Conservation (phyloP, 805 yeast species). For the Suhomyces prunicola region DNA sequence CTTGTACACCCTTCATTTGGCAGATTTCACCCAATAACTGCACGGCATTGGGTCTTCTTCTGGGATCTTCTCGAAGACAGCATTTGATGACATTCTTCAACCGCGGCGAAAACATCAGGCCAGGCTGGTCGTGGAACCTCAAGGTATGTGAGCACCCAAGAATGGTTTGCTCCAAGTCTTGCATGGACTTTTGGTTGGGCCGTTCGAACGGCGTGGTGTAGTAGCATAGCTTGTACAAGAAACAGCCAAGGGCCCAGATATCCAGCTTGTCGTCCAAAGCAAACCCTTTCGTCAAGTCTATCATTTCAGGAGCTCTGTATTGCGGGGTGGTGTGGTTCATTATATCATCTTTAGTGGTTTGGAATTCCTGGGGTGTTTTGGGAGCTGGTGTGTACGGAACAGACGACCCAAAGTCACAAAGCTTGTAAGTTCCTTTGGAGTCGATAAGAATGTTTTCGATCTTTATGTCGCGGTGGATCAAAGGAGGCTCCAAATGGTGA, state of each 20-base stretch:
- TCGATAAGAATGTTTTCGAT: constrained; percentile 76
- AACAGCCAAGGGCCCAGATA: constrained; percentile 82
- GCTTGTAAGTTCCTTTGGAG: constrained; percentile 54
- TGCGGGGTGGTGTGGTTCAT: constrained; percentile 83
- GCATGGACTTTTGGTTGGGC: constrained; percentile 32
- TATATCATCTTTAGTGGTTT: constrained; percentile 61
- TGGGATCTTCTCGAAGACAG: constrained; percentile 62
- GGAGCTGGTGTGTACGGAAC: constrained; percentile 65
- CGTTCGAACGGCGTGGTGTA: constrained; percentile 81
- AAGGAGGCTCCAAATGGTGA: constrained; percentile 69
- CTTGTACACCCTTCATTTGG: constrained; percentile 50
- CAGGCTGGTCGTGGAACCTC: constrained; percentile 43
- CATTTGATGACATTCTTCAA: constrained; percentile 62
- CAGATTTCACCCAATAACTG: constrained; percentile 70
- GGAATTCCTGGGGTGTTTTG: constrained; percentile 55
- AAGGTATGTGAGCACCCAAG: constrained; percentile 52
- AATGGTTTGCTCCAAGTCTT: constrained; percentile 56
- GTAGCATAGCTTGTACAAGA: constrained; percentile 72
- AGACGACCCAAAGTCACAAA: constrained; percentile 84
- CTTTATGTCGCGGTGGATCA: constrained; percentile 77
- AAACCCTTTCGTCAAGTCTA: constrained; percentile 62
- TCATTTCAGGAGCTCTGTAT: constrained; percentile 82
- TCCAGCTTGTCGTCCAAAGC: constrained; percentile 82
- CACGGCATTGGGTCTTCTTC: constrained; percentile 68
- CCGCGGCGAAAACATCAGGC: constrained; percentile 52